These are phyloP conservation scores for Primulina huaijiensis DNA, from an alignment of 257 asterid genomes.

Conservation along the genomic window DNA sequence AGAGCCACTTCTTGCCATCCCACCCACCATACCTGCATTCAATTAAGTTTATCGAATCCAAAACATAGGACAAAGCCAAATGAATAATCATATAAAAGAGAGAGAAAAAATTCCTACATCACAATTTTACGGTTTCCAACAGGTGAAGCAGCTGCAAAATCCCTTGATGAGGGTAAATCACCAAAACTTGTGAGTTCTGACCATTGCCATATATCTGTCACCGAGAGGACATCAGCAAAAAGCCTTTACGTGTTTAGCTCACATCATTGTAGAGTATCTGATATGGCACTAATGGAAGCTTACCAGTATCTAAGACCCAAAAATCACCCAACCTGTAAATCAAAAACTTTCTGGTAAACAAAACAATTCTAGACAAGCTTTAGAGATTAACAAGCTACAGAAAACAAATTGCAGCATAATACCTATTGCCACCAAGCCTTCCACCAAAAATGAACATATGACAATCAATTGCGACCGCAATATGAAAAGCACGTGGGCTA, in stretches of 20 bases:
- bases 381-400: constrained; percentile 16
- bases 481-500: constrained; percentile 84
- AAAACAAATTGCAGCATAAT: constrained; percentile 11
- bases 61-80: constrained; percentile 18
- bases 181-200: constrained; percentile 97
- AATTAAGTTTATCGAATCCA: constrained; percentile 22
- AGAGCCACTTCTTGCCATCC: constrained; percentile 99
- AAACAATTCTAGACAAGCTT: constrained; percentile 19
- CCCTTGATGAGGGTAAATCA: constrained; percentile 94
- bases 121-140: constrained; percentile 90
- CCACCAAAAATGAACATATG: constrained; percentile 97
- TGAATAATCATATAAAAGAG: constrained; percentile 23
- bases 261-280: constrained; percentile 1
- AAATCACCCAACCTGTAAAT: constrained; percentile 89
- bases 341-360: constrained; percentile 23
- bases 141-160: constrained; percentile 95
- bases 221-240: constrained; percentile 20
- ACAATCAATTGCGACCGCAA: constrained; percentile 85
- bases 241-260: constrained; percentile 20
- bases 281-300: constrained; percentile 25
- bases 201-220: constrained; percentile 97
- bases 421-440: constrained; percentile 87
- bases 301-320: constrained; percentile 99
- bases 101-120: constrained; percentile 43
- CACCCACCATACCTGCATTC: constrained; percentile 95